These are phyloP conservation scores for Hymenoscyphus scutula DNA, from an alignment of 2,329 filamentous ascomycete species.

Conservation along the genomic window DNA sequence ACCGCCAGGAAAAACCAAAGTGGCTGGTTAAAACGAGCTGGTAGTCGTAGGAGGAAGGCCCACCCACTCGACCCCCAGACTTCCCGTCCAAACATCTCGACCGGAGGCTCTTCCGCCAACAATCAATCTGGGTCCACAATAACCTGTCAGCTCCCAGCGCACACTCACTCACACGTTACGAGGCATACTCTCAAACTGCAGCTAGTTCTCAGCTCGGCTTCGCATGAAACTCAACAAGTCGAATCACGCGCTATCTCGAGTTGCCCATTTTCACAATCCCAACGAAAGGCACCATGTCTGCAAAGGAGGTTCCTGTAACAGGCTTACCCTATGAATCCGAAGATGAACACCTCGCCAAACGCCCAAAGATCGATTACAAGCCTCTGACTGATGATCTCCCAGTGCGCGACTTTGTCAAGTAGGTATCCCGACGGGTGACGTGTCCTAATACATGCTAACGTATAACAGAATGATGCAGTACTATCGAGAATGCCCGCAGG, in stretches of 20 bases:
- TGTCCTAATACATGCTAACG: no score
- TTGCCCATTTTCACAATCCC: background rate
- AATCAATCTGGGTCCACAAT: background rate
- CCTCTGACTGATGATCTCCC: background rate
- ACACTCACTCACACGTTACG: background rate
- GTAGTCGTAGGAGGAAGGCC: no score
- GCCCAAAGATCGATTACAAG: background rate
- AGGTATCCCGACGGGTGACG: background rate
- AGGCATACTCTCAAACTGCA: background rate
- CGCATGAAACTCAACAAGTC: background rate
- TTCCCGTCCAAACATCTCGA: background rate
- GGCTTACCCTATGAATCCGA: background rate
- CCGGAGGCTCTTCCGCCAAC: background rate
- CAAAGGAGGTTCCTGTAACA: no score
- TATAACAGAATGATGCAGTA: background rate
- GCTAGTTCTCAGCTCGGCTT: background rate
- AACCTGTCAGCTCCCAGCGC: no score
- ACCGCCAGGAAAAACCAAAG: no score
- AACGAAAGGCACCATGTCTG: background rate
- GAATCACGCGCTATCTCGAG: background rate
- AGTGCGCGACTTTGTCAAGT: background rate
- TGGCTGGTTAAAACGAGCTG: no score
- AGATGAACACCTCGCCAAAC: background rate
- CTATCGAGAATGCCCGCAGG: background rate
- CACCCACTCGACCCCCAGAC: no score